Evolutionary conservation across 768 basidiomycete genomes (phyloP).

Genomic region (Hygrophorus pudorinus): DNA sequence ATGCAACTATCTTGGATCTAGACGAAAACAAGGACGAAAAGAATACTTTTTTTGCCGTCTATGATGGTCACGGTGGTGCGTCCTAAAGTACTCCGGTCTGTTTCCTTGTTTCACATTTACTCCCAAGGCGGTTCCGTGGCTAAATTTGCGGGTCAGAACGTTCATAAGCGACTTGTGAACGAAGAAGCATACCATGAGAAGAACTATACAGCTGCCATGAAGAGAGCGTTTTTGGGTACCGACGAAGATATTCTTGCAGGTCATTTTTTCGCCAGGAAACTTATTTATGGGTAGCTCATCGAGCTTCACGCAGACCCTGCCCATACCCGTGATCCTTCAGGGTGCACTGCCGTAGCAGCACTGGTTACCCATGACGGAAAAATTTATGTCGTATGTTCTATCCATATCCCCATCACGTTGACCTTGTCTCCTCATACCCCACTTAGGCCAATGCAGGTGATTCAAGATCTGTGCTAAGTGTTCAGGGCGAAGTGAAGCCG

Average conservation of each 20-base stretch:
- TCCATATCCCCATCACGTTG: slow-evolving; percentile 1
- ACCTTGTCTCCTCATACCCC: not conserved
- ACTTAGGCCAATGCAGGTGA: slow-evolving; percentile 94
- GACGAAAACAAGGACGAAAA: slow-evolving; percentile 37
- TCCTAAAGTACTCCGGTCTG: not conserved
- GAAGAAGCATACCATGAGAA: slow-evolving; percentile 64
- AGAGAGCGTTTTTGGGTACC: slow-evolving; percentile 83
- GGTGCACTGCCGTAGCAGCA: slow-evolving; percentile 90
- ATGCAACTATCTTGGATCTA: slow-evolving; percentile 64
- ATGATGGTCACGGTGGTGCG: slow-evolving; percentile 96
- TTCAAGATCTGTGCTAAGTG: slow-evolving; percentile 79
- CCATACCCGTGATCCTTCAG: slow-evolving; percentile 86
- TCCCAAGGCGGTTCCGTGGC: slow-evolving; percentile 71
- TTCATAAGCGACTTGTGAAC: slow-evolving; percentile 66
- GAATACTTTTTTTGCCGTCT: slow-evolving; percentile 90
- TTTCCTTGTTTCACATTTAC: slow-evolving; percentile 6
- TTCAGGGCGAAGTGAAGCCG: slow-evolving; percentile 79
- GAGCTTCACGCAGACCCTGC: slow-evolving; percentile 51
- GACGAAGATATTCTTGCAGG: slow-evolving; percentile 90
- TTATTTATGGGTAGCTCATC: slow-evolving; percentile 9
- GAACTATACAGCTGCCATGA: slow-evolving; percentile 70
- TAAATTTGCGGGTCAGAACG: slow-evolving; percentile 73
- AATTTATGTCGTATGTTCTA: slow-evolving; percentile 63
- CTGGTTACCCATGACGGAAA: slow-evolving; percentile 69
- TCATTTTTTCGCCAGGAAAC: slow-evolving; percentile 23